Evolutionary conservation across 2,329 filamentous ascomycete species (phyloP).

Genomic region (Amphichorda felina): DNA sequence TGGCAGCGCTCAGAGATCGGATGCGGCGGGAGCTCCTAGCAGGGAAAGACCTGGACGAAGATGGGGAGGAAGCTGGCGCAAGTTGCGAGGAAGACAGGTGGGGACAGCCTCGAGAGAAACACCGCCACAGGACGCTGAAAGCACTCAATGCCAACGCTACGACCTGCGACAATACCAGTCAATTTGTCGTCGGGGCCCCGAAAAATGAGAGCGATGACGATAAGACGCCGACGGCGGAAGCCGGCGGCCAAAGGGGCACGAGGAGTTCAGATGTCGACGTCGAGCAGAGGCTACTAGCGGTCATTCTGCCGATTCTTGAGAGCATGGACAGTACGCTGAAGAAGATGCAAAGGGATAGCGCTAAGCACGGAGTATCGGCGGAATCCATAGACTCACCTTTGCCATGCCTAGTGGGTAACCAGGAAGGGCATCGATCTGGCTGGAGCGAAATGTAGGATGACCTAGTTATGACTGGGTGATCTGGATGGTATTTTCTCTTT

Average conservation of each 20-base stretch:
- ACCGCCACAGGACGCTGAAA: slow-evolving; percentile 1
- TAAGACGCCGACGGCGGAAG: neutral
- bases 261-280: neutral
- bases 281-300: slow-evolving; percentile 1
- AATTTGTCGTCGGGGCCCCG: too few species aligned
- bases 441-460: too few species aligned
- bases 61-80: neutral
- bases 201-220: slow-evolving; percentile 1
- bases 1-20: slow-evolving; percentile 1
- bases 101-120: neutral
- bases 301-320: slow-evolving; percentile 3
- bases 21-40: neutral
- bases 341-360: slow-evolving; percentile 2
- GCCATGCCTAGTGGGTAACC: too few species aligned
- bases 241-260: neutral
- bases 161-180: neutral
- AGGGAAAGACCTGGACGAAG: too few species aligned
- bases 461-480: too few species aligned
- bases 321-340: slow-evolving; percentile 3
- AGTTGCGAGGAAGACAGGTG: neutral
- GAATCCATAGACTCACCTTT: too few species aligned
- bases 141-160: slow-evolving; percentile 3
- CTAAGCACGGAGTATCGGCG: too few species aligned
- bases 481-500: too few species aligned
- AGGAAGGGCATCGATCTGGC: too few species aligned